A percentile compares a stretch with the other conserved stretches of the same genome.
phyloP scores from a whole-genome alignment of 1,284 basidiomycete genomes.

The Pisolithus thermaeus region DNA sequence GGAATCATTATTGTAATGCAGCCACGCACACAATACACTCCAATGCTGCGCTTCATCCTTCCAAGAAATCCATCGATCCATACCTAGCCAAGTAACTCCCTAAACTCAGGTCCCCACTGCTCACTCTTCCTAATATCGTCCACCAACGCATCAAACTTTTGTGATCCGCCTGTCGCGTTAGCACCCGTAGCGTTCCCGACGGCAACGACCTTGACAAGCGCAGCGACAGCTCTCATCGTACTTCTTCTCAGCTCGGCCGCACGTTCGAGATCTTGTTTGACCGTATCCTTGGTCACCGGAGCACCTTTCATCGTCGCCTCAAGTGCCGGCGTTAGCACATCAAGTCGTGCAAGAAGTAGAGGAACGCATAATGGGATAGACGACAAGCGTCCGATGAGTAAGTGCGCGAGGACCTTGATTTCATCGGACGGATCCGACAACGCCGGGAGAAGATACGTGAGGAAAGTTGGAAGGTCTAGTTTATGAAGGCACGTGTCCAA shows the following conservation, averaged over 20 bases:
- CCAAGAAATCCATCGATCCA: slow-evolving; percentile 9
- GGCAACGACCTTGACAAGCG: slow-evolving; percentile 67
- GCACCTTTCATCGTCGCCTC: slow-evolving; percentile 90
- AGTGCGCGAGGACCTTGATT: slow-evolving; percentile 94
- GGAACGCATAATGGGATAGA: slow-evolving; percentile 50
- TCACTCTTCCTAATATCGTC: slow-evolving; percentile 58
- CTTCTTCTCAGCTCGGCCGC: slow-evolving; percentile 88
- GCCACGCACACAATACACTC: too few relatives aligned
- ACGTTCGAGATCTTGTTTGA: slow-evolving; percentile 96
- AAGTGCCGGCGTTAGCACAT: slow-evolving; percentile 79
- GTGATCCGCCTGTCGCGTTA: slow-evolving; percentile 32
- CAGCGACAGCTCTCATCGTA: slow-evolving; percentile 79
- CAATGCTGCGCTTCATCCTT: background rate
- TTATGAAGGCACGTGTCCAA: slow-evolving; percentile 87
- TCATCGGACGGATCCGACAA: slow-evolving; percentile 90
- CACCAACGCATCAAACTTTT: slow-evolving; percentile 71
- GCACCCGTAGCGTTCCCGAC: slow-evolving; percentile 51
- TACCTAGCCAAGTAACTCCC: slow-evolving; percentile 40
- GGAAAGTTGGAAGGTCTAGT: slow-evolving; percentile 82
- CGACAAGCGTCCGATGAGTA: slow-evolving; percentile 90
- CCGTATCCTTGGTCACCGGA: slow-evolving; percentile 87
- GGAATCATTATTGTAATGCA: too few relatives aligned
- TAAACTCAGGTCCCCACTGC: slow-evolving; percentile 64
- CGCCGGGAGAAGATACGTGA: slow-evolving; percentile 77
- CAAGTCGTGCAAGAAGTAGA: slow-evolving; percentile 57